A percentile compares a stretch with the other conserved stretches of the same genome.
Conservation (phyloP, 495 filamentous ascomycete species). For the Echria macrotheca region DNA sequence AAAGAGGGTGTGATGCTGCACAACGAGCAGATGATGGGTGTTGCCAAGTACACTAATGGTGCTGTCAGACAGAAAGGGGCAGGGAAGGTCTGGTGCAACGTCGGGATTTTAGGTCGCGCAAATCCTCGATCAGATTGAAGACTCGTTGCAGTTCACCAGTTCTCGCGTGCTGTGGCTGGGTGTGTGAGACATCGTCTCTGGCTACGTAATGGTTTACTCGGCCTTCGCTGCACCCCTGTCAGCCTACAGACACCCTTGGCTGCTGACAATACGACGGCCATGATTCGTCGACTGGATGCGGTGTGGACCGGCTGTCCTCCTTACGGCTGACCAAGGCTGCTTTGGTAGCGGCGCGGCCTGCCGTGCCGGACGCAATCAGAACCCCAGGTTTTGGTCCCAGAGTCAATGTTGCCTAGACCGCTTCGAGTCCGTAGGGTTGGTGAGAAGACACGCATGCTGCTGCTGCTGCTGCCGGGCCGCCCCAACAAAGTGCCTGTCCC, state of each 20-base stretch:
- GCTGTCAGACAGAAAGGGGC: too few species aligned
- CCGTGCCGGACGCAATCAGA: background rate
- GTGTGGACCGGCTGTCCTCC: slow-evolving; percentile 10
- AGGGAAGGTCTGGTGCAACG: too few species aligned
- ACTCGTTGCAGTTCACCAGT: background rate
- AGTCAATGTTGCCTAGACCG: background rate
- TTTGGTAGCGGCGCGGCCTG: background rate
- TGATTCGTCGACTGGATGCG: slow-evolving; percentile 16
- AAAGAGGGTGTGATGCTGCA: too few species aligned
- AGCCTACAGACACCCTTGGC: too few species aligned
- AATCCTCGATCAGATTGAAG: too few species aligned
- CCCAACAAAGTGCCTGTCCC: background rate
- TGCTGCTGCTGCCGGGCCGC: slow-evolving; percentile 1
- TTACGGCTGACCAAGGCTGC: slow-evolving; percentile 3
- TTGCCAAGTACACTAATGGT: too few species aligned
- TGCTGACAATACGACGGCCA: slow-evolving; percentile 26
- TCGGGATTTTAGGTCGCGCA: too few species aligned
- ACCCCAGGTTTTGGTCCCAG: slow-evolving; percentile 4
- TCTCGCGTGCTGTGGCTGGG: background rate
- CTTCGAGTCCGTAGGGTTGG: background rate
- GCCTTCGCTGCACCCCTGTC: too few species aligned
- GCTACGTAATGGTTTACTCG: slow-evolving; percentile 1
- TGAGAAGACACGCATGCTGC: slow-evolving; percentile 2
- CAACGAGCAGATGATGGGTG: too few species aligned
- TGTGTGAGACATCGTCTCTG: background rate